Evolutionary conservation across 257 asterid genomes (phyloP), one percentile per base, ranked within the genome.

Genomic region (Sherardia arvensis): DNA sequence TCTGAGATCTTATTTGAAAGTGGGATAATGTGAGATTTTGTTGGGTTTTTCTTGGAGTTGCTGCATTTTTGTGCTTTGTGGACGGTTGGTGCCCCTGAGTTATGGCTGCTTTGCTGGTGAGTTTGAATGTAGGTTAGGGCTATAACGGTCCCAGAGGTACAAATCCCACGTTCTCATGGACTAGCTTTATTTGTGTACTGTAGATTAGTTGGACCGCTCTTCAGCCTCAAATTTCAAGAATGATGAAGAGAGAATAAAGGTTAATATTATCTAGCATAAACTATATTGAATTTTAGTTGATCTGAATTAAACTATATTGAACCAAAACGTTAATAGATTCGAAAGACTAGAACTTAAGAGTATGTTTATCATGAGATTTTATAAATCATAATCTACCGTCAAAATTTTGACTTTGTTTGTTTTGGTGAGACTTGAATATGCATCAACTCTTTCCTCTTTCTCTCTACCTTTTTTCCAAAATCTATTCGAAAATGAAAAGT

Each of bases 31-130:
- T 38, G 18, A 12, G 17, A 0, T 15, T 60, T 23, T 23, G 47
- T 36, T 22, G 40, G 53, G 23, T 65, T 72, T 69, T 70, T 56
- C 73, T 74, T 28, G 73, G 26, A 59, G 63, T 64, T 64, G 62
- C 59, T 73, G 58, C 66, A 73, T 69, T 61, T n/a, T 74, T n/a
- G 1, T 56, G 2, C 20, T 38, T 36, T 67, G 33, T 59, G 40
- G 57, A 70, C 71, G 27, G 27, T 27, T 64, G 51, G 20, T 53
- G 18, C 38, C 72, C 67, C 8, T 47, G 20, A 1, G 6, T 3
- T 4, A 15, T 38, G 4, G 47, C 2, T 2, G 12, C 47, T 38
- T 38, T 38, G 18, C 0, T 18, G 1, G 12, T 3, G 7, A 43
- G 1, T 29, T 8, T 62, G 48, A 62, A 28, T 23, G 33, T 3